Evolutionary conservation across 306 rosid species (phyloP).

Genomic region (Inga laurina): DNA sequence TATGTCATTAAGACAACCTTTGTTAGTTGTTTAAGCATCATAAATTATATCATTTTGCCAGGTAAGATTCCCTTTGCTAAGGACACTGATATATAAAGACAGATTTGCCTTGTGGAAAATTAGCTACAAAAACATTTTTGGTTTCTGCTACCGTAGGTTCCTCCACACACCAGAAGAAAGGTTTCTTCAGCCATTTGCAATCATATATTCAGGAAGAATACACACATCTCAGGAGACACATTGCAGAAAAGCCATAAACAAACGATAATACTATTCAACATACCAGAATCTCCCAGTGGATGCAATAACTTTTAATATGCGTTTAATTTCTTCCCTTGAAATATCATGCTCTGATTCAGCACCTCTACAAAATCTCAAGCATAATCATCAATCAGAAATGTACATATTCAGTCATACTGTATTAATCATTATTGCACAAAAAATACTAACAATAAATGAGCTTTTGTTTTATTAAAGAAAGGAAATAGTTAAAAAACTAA

Average conservation of each 20-base stretch:
- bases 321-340: constrained; percentile 36
- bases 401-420: background rate
- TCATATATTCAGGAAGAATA: background rate
- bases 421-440: background rate
- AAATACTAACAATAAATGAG: background rate
- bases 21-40: background rate
- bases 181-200: background rate
- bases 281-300: constrained; percentile 50
- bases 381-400: background rate
- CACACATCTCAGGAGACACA: background rate
- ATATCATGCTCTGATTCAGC: constrained; percentile 25
- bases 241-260: background rate
- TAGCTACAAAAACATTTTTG: background rate
- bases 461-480: background rate
- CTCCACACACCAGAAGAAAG: background rate
- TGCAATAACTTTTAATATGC: constrained; percentile 43
- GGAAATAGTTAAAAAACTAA: background rate
- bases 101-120: background rate
- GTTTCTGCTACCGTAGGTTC: background rate
- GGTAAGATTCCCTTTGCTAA: background rate
- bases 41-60: background rate
- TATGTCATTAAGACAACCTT: background rate
- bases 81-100: background rate
- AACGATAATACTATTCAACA: background rate
- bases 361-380: constrained; percentile 22